Base-by-base conservation (phyloP, 2,329 filamentous ascomycete genomes). In the Neophaeococcomyces aloes region DNA sequence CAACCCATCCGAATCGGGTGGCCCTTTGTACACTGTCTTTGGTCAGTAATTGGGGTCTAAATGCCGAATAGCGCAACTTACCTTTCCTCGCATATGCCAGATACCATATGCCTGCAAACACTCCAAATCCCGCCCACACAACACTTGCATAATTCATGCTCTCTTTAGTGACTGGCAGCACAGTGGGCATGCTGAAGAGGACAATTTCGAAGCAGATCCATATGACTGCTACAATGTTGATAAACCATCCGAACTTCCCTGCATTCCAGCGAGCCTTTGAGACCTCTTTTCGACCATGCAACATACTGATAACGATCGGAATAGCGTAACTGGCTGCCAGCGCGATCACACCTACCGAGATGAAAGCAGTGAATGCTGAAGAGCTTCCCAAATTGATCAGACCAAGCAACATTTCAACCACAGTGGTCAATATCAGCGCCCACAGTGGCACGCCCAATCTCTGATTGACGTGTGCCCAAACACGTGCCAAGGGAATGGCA, bases 91-190 rank as follows among this genome's bases (percentile, higher is more conserved):
- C 72, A 59, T 73, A 67, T 5, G 70, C 51, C 0, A 59, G 52
- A 56, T 75, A 77, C 71, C 71, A 76, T 5, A 64, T 50, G 0
- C 62, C 68, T 14, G 67, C 69, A 13, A 75, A 69, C 19, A 62
- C 62, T 43, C 66, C 66, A 48, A 80, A 78, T 34, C 69, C 61
- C 6, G 72, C 65, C 48, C 79, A 71, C 2, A 79, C 75, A 1
- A 77, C 74, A 32, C 65, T 66, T 2, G 74, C 72, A 53, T 78
- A 78, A 49, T 77, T 78, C 60, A 74, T 75, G 41, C 68, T 69
- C 1, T 62, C 67, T 1, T 63, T 62, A 1, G 66, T 74, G 45
- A 75, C 72, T 3, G 75, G 74, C 38, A 74, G 59, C 21, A 68
- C 68, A 11, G 65, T 69, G 1, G 75, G 75, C 58, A 65, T 67